A percentile compares a stretch with the other conserved stretches of the same genome.
Conservation (phyloP, 176 grass and related monocot genomes). For the sorghum (Sorghum bicolor) region DNA sequence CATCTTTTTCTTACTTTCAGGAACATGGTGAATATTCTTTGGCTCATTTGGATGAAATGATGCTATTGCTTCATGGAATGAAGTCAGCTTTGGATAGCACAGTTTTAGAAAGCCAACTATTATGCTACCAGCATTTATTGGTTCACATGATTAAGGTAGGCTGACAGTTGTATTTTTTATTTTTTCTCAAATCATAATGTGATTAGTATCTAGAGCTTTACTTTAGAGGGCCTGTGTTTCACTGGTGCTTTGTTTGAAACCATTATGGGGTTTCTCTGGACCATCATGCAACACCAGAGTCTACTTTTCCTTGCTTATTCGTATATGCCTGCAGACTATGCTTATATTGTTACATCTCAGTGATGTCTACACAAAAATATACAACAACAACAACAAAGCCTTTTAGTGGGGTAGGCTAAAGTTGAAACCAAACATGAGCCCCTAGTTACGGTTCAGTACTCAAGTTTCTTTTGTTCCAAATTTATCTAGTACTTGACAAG, state of each 20-base stretch:
- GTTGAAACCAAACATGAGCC: too few relatives aligned
- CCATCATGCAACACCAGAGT: background rate
- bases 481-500: background rate
- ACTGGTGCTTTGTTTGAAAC: background rate
- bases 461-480: background rate
- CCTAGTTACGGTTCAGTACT: too few relatives aligned
- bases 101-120: conserved; percentile 57
- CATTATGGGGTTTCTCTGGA: background rate
- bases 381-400: background rate
- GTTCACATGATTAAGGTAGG: conserved; percentile 83
- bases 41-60: conserved; percentile 74
- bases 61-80: conserved; percentile 78
- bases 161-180: conserved; percentile 14
- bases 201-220: conserved; percentile 5
- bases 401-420: too few relatives aligned
- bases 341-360: background rate
- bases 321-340: background rate
- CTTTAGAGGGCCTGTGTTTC: background rate
- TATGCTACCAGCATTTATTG: conserved; percentile 90
- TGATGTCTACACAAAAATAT: background rate
- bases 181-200: background rate
- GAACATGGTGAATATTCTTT: conserved; percentile 65
- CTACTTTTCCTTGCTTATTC: background rate
- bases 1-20: conserved; percentile 45
- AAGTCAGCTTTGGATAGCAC: conserved; percentile 47